phyloP scores from a whole-genome alignment of 2,329 filamentous ascomycete species.

The Saccharata proteae region DNA sequence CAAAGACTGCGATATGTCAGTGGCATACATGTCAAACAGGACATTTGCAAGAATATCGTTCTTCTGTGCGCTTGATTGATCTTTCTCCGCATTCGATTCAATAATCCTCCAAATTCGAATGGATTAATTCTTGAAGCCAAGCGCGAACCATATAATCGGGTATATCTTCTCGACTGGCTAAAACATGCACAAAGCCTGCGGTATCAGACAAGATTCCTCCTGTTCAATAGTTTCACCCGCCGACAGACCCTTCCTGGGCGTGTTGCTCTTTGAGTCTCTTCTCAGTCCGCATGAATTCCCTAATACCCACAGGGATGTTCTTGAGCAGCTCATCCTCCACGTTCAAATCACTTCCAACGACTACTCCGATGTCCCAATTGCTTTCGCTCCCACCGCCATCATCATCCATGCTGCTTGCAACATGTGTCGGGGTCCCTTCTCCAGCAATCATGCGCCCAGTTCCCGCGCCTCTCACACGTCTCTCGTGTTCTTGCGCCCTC shows the following conservation, averaged over 20 bases:
- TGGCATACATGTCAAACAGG: no score
- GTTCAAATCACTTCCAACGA: slow-evolving; percentile 13
- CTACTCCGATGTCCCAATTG: slow-evolving; percentile 55
- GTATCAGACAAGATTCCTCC: no score
- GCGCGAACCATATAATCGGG: no score
- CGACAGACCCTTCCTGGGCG: slow-evolving; percentile 41
- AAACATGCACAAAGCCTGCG: no score
- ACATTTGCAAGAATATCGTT: no score
- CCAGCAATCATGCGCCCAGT: slow-evolving; percentile 24
- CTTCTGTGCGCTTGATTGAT: no score
- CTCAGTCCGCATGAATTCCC: slow-evolving; percentile 95
- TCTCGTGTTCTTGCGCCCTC: slow-evolving; percentile 31
- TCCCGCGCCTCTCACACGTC: slow-evolving; percentile 16
- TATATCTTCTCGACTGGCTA: no score
- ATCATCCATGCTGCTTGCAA: slow-evolving; percentile 58
- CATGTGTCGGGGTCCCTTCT: slow-evolving; percentile 32
- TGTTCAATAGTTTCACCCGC: no score
- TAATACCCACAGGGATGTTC: slow-evolving; percentile 78
- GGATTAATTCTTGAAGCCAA: no score
- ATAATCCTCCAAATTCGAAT: no score
- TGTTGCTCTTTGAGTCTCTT: slow-evolving; percentile 77
- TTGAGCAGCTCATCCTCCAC: slow-evolving; percentile 58
- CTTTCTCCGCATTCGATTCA: no score
- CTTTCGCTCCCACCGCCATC: slow-evolving; percentile 65
- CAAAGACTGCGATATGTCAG: no score